A percentile compares a stretch with the other conserved stretches of the same genome.
Conservation (phyloP, 2,329 filamentous ascomycete species). For the Xylaria hypoxylon region DNA sequence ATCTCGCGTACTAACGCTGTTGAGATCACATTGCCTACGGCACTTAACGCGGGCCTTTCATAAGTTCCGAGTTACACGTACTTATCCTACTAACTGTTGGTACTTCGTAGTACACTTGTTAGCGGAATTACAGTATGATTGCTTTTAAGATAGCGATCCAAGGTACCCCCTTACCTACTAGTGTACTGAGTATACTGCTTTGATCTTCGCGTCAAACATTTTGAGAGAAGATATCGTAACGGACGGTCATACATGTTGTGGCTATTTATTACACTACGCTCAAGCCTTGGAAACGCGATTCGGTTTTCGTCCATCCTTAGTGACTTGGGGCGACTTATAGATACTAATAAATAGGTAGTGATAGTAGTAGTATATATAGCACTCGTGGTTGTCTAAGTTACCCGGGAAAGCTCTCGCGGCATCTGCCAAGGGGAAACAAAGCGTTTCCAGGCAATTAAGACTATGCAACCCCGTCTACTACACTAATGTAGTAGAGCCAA, state of each 20-base stretch:
- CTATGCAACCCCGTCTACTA: background rate
- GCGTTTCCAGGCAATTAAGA: background rate
- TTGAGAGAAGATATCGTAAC: conserved; percentile 12
- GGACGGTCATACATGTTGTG: conserved; percentile 6
- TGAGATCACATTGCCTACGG: conserved; percentile 24
- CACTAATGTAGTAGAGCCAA: no score
- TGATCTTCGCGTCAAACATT: background rate
- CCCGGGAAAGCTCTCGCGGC: background rate
- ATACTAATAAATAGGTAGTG: background rate
- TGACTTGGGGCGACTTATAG: background rate
- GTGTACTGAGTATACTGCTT: conserved; percentile 10
- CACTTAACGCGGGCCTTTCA: conserved; percentile 18
- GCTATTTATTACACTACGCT: background rate
- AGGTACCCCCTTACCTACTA: conserved; percentile 7
- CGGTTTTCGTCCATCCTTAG: conserved; percentile 4
- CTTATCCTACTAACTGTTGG: background rate
- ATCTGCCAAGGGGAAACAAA: background rate
- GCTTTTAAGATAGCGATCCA: conserved; percentile 7
- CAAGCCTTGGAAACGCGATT: conserved; percentile 10
- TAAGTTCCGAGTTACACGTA: conserved; percentile 6
- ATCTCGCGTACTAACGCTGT: conserved; percentile 22
- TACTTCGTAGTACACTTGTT: background rate
- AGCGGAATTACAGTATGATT: conserved; percentile 6
- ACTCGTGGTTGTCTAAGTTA: background rate
- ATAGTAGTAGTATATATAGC: background rate